These are phyloP conservation scores for Porcisia hertigi DNA, from an alignment of 208 protist genomes.

Conservation along the genomic window DNA sequence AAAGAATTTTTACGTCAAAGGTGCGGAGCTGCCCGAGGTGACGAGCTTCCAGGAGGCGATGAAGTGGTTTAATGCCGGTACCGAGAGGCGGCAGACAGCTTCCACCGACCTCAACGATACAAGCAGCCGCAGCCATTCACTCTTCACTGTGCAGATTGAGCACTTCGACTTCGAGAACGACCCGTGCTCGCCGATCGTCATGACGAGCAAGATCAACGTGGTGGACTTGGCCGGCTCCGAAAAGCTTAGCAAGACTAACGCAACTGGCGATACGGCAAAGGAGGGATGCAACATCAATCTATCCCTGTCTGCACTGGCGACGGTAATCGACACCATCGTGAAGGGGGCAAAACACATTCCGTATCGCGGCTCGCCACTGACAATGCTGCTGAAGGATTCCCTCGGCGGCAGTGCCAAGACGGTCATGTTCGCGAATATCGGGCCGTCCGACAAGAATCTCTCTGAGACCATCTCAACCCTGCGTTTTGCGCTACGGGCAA, in stretches of 20 bases:
- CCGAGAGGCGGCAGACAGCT: constrained; percentile 85
- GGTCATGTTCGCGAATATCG: constrained; percentile 92
- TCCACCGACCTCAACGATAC: constrained; percentile 92
- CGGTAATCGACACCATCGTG: constrained; percentile 92
- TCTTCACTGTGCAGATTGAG: constrained; percentile 91
- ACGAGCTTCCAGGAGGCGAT: constrained; percentile 84
- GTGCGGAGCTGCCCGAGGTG: constrained; percentile 89
- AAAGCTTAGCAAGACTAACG: constrained; percentile 92
- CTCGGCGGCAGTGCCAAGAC: constrained; percentile 91
- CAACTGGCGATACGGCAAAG: constrained; percentile 91
- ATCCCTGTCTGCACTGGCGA: constrained; percentile 91
- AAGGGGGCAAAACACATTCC: constrained; percentile 91
- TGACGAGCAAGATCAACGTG: constrained; percentile 92
- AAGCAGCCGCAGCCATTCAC: constrained; percentile 88
- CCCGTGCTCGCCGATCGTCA: constrained; percentile 75
- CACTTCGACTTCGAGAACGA: constrained; percentile 89
- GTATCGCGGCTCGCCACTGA: constrained; percentile 89
- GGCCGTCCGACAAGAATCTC: constrained; percentile 83
- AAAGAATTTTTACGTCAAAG: constrained; percentile 93
- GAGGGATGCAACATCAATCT: constrained; percentile 95
- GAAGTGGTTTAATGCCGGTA: constrained; percentile 87
- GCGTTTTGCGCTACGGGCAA: constrained; percentile 85
- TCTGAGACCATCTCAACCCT: constrained; percentile 91
- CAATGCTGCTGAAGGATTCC: constrained; percentile 93
- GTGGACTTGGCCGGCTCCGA: constrained; percentile 96